Evolutionary conservation across 2,329 filamentous ascomycete genomes (phyloP).

Genomic region (Trichoderma citrinoviride): DNA sequence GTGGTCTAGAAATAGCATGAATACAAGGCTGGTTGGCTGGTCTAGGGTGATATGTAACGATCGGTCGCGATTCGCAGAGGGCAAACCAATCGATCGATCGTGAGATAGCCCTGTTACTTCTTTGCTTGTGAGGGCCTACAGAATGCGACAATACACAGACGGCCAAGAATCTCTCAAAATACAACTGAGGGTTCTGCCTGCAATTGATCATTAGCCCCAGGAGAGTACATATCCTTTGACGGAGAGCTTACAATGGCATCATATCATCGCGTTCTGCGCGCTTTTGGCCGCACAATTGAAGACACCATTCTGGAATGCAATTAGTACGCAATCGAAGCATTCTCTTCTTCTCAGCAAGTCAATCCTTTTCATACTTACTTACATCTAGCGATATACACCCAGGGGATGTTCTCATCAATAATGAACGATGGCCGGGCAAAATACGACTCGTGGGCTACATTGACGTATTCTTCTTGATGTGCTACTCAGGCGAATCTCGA

Average conservation of each 20-base stretch:
- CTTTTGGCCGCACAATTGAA: slow-evolving; percentile 13
- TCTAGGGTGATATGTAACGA: not conserved
- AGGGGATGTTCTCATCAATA: slow-evolving; percentile 20
- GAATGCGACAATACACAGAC: too few relatives aligned
- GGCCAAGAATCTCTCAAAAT: too few relatives aligned
- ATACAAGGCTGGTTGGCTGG: not conserved
- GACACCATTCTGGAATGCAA: slow-evolving; percentile 20
- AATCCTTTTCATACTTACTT: not conserved
- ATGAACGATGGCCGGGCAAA: slow-evolving; percentile 19
- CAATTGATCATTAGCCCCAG: not conserved
- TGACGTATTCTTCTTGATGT: slow-evolving; percentile 25
- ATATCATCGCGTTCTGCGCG: slow-evolving; percentile 21
- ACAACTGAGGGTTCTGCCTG: too few relatives aligned
- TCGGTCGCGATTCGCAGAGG: not conserved
- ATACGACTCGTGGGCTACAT: slow-evolving; percentile 22
- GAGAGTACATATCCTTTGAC: not conserved
- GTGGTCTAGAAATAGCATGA: not conserved
- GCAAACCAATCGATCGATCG: not conserved
- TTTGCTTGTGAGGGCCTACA: too few relatives aligned
- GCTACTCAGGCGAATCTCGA: slow-evolving; percentile 23
- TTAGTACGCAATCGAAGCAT: slow-evolving; percentile 5
- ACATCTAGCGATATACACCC: slow-evolving; percentile 19
- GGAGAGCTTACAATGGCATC: slow-evolving; percentile 10
- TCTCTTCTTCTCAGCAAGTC: too few relatives aligned
- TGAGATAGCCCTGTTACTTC: too few relatives aligned